Evolutionary conservation across 805 yeast genomes (phyloP).

Genomic region (Starmerella floricola): DNA sequence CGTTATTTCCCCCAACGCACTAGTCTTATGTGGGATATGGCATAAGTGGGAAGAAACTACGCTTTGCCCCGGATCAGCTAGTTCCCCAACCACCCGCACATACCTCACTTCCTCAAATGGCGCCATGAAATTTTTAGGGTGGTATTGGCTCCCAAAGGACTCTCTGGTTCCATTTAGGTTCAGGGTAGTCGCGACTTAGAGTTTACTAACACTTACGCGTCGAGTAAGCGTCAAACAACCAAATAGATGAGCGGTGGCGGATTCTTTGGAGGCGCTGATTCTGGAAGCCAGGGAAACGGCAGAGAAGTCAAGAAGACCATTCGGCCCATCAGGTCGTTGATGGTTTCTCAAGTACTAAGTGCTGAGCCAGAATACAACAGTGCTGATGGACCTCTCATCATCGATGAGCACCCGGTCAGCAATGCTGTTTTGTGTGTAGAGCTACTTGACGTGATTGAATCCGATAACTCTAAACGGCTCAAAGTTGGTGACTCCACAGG

Average conservation of each 20-base stretch:
- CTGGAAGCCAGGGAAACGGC: constrained; percentile 5
- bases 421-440: constrained; percentile 48
- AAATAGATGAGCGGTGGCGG: constrained; percentile 14
- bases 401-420: constrained; percentile 44
- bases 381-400: constrained; percentile 40
- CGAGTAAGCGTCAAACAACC: not conserved
- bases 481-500: constrained; percentile 63
- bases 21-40: too few species aligned
- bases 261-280: constrained; percentile 14
- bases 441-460: constrained; percentile 35
- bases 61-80: too few species aligned
- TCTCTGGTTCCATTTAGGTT: too few species aligned
- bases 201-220: not conserved
- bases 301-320: not conserved
- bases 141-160: too few species aligned
- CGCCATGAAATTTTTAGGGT: too few species aligned
- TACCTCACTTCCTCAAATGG: too few species aligned
- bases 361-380: constrained; percentile 38
- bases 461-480: constrained; percentile 36
- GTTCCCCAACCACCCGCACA: too few species aligned
- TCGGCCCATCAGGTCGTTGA: constrained; percentile 38
- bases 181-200: not conserved
- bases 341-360: constrained; percentile 49
- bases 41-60: too few species aligned
- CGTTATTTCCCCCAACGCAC: too few species aligned